phyloP scores from a whole-genome alignment of 73 alveolate genomes.

The Symbiodinium pilosum region DNA sequence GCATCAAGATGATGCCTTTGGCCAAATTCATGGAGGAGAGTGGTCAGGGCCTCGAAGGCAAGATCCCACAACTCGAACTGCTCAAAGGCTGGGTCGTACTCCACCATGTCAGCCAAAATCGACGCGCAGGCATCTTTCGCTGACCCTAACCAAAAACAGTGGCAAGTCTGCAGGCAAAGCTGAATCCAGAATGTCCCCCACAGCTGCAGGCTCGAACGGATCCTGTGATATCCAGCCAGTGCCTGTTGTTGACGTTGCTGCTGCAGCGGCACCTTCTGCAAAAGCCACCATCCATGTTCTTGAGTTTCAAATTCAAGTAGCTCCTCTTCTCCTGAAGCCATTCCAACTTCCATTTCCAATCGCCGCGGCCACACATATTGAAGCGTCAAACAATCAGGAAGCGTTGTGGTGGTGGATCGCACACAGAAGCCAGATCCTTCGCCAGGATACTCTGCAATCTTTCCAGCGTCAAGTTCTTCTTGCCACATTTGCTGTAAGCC shows the following conservation, averaged over 20 bases:
- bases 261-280: not conserved
- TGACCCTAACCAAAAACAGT: no score
- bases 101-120: no score
- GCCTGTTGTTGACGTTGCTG: not conserved
- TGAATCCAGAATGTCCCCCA: no score
- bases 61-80: no score
- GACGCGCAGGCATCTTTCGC: no score
- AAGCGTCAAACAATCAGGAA: not conserved
- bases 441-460: not conserved
- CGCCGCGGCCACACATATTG: not conserved
- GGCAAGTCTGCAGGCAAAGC: no score
- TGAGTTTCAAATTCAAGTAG: not conserved
- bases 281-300: not conserved
- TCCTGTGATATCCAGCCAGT: not conserved
- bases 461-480: conserved; percentile 1
- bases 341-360: not conserved
- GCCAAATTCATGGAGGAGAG: no score
- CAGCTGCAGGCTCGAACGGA: no score
- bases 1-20: no score
- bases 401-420: not conserved
- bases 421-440: not conserved
- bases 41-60: no score
- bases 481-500: not conserved
- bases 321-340: not conserved
- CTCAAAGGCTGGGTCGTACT: no score